A percentile compares a stretch with the other conserved stretches of the same genome.
phyloP scores from a whole-genome alignment of 495 filamentous ascomycete genomes.

The Penicillium ochrochloron region DNA sequence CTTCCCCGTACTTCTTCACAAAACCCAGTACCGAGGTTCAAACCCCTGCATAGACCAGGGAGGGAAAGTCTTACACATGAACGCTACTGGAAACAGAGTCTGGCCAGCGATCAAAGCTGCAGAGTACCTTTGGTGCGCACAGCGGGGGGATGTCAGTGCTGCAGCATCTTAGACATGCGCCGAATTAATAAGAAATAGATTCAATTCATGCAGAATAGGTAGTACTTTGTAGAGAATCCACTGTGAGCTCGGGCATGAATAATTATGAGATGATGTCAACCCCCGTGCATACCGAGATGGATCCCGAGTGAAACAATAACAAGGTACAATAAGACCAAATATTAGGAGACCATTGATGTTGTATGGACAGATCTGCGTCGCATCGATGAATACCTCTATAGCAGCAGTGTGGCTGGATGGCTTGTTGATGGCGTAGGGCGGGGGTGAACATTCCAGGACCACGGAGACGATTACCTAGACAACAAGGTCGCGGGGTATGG shows the following conservation, averaged over 20 bases:
- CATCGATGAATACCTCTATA: conserved; percentile 7
- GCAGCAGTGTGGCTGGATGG: not conserved
- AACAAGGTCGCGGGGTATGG: conserved; percentile 8
- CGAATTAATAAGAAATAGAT: not conserved
- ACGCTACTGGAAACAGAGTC: too few species aligned
- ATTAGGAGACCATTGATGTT: not conserved
- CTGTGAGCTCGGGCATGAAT: not conserved
- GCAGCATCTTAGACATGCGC: conserved; percentile 13
- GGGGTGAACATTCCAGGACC: not conserved
- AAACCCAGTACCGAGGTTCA: conserved; percentile 20
- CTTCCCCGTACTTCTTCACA: conserved; percentile 1
- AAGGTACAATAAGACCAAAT: not conserved
- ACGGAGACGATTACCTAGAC: conserved; percentile 8
- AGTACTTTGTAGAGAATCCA: not conserved
- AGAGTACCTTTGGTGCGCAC: conserved; percentile 9
- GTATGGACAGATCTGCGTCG: not conserved
- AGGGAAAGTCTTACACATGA: not conserved
- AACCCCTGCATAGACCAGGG: conserved; percentile 11
- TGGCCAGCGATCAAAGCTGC: not conserved
- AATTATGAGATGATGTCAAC: not conserved
- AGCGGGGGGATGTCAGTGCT: not conserved
- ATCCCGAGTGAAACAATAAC: conserved; percentile 6
- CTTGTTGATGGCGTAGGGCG: not conserved
- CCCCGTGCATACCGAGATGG: conserved; percentile 1
- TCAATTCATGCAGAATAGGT: not conserved